Percentiles rank a stretch among this genome's conserved stretches.
These are phyloP conservation scores for Fusarium stilboides DNA, from an alignment of 2,329 filamentous ascomycete genomes.

Conservation along the genomic window DNA sequence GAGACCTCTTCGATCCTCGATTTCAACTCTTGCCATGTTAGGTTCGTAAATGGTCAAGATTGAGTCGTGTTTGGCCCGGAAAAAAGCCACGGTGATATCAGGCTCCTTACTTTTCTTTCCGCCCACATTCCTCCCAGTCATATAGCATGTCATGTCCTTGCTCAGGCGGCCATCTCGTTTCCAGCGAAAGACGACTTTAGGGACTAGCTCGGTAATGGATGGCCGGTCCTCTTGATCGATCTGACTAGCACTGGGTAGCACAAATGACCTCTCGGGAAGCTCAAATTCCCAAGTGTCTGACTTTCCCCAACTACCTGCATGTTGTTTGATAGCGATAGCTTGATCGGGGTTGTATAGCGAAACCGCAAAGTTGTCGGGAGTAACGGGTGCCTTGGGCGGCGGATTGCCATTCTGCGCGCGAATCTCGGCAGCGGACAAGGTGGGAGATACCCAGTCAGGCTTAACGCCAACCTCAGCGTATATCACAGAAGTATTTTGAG, in stretches of 20 bases:
- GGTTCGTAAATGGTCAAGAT: conserved; percentile 90
- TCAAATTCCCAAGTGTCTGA: conserved; percentile 92
- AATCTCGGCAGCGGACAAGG: conserved; percentile 84
- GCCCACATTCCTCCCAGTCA: conserved; percentile 82
- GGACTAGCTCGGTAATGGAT: conserved; percentile 66
- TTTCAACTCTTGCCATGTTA: conserved; percentile 89
- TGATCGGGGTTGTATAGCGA: conserved; percentile 97
- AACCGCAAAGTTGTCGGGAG: conserved; percentile 85
- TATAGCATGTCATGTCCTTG: conserved; percentile 90
- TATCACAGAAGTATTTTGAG: conserved; percentile 83
- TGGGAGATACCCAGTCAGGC: conserved; percentile 89
- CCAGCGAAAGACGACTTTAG: conserved; percentile 89
- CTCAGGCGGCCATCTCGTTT: conserved; percentile 88
- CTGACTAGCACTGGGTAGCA: conserved; percentile 81
- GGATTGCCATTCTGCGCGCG: conserved; percentile 74
- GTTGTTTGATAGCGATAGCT: conserved; percentile 78
- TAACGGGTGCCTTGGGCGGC: conserved; percentile 75
- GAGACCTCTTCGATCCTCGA: conserved; percentile 94
- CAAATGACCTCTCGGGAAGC: conserved; percentile 88
- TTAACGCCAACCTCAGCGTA: conserved; percentile 89
- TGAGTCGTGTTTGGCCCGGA: conserved; percentile 77
- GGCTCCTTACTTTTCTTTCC: conserved; percentile 91
- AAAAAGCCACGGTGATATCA: conserved; percentile 94
- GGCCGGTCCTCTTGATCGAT: conserved; percentile 77
- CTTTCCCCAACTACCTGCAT: conserved; percentile 84